Evolutionary conservation across 345 rosid species (phyloP).

Genomic region (Populus euphratica): DNA sequence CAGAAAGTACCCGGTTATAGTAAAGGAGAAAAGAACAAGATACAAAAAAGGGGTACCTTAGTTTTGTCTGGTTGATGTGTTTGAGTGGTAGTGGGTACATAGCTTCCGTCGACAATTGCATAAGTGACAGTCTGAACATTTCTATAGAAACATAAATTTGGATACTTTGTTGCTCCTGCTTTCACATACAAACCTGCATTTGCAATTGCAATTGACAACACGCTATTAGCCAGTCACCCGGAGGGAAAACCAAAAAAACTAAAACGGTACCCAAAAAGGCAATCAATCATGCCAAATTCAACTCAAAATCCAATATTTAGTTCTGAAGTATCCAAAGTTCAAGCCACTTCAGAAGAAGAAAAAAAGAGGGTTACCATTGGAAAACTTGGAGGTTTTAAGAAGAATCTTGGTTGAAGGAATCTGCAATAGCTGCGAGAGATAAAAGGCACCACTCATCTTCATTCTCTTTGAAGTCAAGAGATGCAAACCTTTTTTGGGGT

Average conservation of each 20-base stretch:
- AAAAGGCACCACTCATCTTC: slow-evolving; percentile 30
- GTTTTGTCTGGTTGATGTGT: slow-evolving; percentile 30
- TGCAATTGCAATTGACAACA: neutral
- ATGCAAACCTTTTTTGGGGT: neutral
- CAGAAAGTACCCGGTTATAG: neutral
- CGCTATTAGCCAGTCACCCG: neutral
- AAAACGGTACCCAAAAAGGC: neutral
- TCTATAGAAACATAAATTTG: slow-evolving; percentile 44
- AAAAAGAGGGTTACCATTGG: slow-evolving; percentile 21
- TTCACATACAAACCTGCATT: slow-evolving; percentile 27
- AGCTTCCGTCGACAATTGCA: slow-evolving; percentile 53
- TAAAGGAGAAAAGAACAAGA: neutral
- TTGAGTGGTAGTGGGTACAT: slow-evolving; percentile 41
- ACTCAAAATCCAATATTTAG: neutral
- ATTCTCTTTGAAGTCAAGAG: neutral
- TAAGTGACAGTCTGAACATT: slow-evolving; percentile 49
- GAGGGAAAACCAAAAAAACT: neutral
- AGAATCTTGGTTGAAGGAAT: slow-evolving; percentile 25
- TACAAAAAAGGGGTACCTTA: slow-evolving; percentile 12
- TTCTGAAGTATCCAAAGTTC: neutral
- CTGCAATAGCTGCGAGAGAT: slow-evolving; percentile 31
- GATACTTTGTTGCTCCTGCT: slow-evolving; percentile 22
- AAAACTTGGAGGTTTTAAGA: slow-evolving; percentile 12
- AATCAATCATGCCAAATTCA: neutral
- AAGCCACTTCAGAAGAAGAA: neutral